These are phyloP conservation scores for Apostasia ramifera DNA, from an alignment of 106 monocot species.

Conservation along the genomic window DNA sequence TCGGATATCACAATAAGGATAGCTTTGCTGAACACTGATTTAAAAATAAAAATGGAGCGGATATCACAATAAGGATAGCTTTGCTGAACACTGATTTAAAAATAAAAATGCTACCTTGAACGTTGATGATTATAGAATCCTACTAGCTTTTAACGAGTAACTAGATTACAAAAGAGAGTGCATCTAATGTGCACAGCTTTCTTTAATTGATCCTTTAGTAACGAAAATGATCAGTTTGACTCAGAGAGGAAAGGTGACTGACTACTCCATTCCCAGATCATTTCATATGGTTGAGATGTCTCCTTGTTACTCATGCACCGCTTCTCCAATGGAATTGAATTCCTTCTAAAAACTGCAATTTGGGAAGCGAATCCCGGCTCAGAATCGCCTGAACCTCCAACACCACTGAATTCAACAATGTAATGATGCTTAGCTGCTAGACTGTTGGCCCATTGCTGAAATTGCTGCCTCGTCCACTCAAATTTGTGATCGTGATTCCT, in stretches of 20 bases:
- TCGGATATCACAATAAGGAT: no score
- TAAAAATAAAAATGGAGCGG: no score
- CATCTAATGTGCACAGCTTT: no score
- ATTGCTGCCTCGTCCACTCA: slow-evolving; percentile 92
- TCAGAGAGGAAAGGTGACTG: neutral
- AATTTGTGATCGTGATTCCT: slow-evolving; percentile 96
- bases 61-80: no score
- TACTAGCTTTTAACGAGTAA: no score
- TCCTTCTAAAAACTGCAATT: slow-evolving; percentile 73
- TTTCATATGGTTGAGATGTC: slow-evolving; percentile 36
- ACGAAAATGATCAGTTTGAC: no score
- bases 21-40: no score
- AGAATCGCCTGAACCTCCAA: slow-evolving; percentile 66
- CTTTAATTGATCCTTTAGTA: no score
- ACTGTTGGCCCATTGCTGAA: slow-evolving; percentile 67
- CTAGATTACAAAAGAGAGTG: no score
- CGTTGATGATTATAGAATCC: no score
- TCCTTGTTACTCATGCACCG: neutral
- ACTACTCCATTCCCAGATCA: slow-evolving; percentile 76
- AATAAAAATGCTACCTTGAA: no score
- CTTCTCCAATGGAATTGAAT: slow-evolving; percentile 11
- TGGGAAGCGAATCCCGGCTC: slow-evolving; percentile 98
- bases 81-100: no score
- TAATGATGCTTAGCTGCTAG: slow-evolving; percentile 62
- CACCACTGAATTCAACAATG: slow-evolving; percentile 76